Base-by-base conservation (phyloP, 345 rosid genomes). In the Sonneratia caseolaris region DNA sequence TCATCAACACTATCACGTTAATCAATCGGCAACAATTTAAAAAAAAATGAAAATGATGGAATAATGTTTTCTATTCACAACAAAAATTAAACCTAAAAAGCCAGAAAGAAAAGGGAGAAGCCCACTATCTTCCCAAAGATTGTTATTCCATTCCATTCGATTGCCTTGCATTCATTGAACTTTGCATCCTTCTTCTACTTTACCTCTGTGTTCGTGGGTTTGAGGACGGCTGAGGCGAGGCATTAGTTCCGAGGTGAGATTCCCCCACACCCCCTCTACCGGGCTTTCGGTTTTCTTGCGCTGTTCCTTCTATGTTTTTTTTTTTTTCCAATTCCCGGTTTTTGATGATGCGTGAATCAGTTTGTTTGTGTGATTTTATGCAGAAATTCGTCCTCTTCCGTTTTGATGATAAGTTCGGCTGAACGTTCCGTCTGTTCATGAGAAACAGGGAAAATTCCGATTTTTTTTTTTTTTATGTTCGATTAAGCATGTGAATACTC, bases 81-180 rank as follows among this genome's bases (percentile, higher is more conserved):
- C 24, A 57, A 57, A 57, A 35, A 27, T 32, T 12, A 35, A 27
- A 62, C 6, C 2, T 62, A 10, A 32, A 40, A 47, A 47, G 51
- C 51, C 51, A 47, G 51, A 47, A 47, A 47, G 32, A 57, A 9
- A 22, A 24, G 15, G 24, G 11, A 27, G 36, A 7, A 62, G 36
- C 66, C 66, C 66, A 62, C 66, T 62, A 13, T 10, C 66, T 62
- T 62, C 19, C 66, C 66, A 10, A 24, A 32, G 66, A 35, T 62
- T 32, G 14, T 32, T 62, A 62, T 62, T 62, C 66, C 37, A 10
- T 62, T 35, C 37, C 37, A 12, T 62, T 27, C 37, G 66, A 61
- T 32, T 35, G 66, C 38, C 66, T 35, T 62, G 38, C 66, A 21
- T 62, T 35, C 66, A 62, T 62, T 62, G 66, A 62, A 62, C 66